Base-by-base conservation (phyloP, 352 stramenopile species). In the Phytophthora constricta region DNA sequence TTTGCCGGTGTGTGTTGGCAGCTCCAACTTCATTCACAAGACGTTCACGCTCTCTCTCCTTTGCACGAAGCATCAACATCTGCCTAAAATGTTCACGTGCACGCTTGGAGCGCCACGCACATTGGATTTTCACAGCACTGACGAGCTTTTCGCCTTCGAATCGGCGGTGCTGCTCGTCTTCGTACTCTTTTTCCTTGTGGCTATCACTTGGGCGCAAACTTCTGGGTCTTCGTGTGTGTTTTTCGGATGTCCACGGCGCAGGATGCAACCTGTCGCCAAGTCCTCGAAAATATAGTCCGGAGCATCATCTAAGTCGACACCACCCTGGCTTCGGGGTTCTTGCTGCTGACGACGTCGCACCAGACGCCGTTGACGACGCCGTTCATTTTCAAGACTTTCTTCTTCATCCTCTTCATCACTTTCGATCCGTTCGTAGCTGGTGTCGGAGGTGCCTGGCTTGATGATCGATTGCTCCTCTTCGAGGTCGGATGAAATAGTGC, bases 111-210 rank as follows among this genome's bases (percentile, higher is more conserved):
- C 86, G 79, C 79, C 81, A 95, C 4, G 86, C 86, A 43, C 86
- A 93, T 80, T 95, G 86, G 4, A 94, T 70, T 19, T 70, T 75
- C n/a, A 95, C 53, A 48, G 84, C 74, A 46, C 80, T 88, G 23
- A 58, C 60, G 4, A 92, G 66, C 48, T 82, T 77, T 54, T 82
- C 90, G 14, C 26, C 53, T 14, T 86, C 71, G 50, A 86, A 82
- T 54, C 79, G 65, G 1, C 37, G 39, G 13, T 65, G 58, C 14
- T 85, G 73, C 17, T 66, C 62, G 1, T 55, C 33, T 20, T 79
- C 66, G 34, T 79, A 88, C 13, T 62, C 70, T 53, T 60, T 58
- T 37, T 78, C 4, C 86, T 76, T 58, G 55, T 63, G 3, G 63
- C 41, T 22, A 93, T 90, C 33, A 88, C 72, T 1, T 23, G 27